A percentile compares a stretch with the other conserved stretches of the same genome.
These are phyloP conservation scores for Blastomyces parvus DNA, from an alignment of 2,329 filamentous ascomycete species.

Conservation along the genomic window DNA sequence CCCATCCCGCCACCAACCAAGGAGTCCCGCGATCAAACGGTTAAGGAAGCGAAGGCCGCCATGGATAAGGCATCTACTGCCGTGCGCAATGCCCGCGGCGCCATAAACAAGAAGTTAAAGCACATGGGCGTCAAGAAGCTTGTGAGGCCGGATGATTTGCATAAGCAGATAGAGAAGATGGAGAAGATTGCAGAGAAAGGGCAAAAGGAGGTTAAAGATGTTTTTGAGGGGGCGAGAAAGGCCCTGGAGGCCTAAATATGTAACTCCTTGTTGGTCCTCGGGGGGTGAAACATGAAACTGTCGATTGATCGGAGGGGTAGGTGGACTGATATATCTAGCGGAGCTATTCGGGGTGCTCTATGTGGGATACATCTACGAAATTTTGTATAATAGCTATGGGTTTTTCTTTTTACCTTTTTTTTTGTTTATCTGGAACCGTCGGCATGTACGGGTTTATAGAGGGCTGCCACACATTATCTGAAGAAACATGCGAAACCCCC, in stretches of 20 bases:
- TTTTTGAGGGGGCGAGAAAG: conserved; percentile 36
- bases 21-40: conserved; percentile 36
- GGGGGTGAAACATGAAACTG: background rate
- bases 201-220: conserved; percentile 38
- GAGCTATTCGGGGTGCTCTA: background rate
- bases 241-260: conserved; percentile 22
- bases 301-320: background rate
- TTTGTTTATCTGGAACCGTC: background rate
- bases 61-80: conserved; percentile 35
- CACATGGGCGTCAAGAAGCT: conserved; percentile 37
- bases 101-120: conserved; percentile 38
- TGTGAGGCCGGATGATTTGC: conserved; percentile 37
- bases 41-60: conserved; percentile 33
- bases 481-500: no score
- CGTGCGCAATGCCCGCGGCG: conserved; percentile 35
- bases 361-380: background rate
- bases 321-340: background rate
- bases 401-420: no score
- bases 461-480: background rate
- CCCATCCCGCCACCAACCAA: conserved; percentile 40
- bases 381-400: background rate
- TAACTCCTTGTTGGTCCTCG: background rate
- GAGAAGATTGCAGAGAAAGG: conserved; percentile 40
- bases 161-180: conserved; percentile 40
- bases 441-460: background rate